Base-by-base conservation (phyloP, 306 rosid genomes). In the Dalbergia cultrata region DNA sequence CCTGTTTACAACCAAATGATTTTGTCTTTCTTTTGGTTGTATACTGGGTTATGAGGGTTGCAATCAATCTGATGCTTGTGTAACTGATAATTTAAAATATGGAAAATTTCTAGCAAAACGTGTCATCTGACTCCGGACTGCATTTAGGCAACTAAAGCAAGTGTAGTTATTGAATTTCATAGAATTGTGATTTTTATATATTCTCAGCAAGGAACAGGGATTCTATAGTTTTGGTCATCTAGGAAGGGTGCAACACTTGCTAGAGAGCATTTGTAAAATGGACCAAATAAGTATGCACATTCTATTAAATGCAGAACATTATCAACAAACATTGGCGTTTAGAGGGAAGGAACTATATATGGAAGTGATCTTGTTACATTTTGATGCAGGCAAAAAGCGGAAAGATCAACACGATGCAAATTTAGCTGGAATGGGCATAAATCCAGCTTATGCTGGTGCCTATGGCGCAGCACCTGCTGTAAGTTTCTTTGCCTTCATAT, bases 381-480 rank as follows among this genome's bases (percentile, higher is more conserved):
- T 53, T 72, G 44, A 76, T 44, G 77, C 92, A 93, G 99, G 93
- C 74, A 93, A 89, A 88, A 96, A 96, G 81, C 81, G 94, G 56
- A 96, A 92, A 86, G 99, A 96, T 71, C 99, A 96, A 64, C 89
- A 86, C 70, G 98, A 96, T 86, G 87, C 93, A 82, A 90, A 84
- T 89, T 96, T 90, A 87, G 95, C 93, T 52, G 97, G 88, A 81
- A 82, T 85, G 90, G 97, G 97, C 64, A 47, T 84, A 72, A 90
- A 92, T 89, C 93, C 99, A 81, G 93, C 97, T 26, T 96, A 86
- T 79, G 50, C 93, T 50, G 97, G 97, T 80, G 84, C 91, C 54
- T 96, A 93, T 50, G 98, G 92, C 63, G 84, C 90, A 84, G 67
- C 96, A 50, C 94, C 97, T 72, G 87, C 93, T 61, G 97, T 94